Evolutionary conservation across 495 filamentous ascomycete genomes (phyloP).

Genomic region (Penicillium daleae): DNA sequence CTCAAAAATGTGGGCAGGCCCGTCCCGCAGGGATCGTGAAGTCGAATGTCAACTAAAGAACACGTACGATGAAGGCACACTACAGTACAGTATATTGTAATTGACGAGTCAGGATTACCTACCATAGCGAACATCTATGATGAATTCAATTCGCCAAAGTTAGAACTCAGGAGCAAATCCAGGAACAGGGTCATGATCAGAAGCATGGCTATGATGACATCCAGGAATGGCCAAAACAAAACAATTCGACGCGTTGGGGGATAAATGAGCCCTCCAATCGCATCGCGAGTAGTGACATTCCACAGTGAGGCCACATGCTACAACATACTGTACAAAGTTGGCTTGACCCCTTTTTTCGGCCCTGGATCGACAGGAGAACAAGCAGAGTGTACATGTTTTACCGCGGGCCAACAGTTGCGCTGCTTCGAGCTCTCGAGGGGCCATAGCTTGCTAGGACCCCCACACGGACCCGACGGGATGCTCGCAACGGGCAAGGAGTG

Average conservation of each 20-base stretch:
- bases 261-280: not conserved
- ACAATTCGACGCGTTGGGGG: constrained; percentile 1
- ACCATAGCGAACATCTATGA: not conserved
- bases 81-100: no score
- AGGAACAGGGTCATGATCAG: not conserved
- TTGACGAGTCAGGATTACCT: not conserved
- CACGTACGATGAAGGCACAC: not conserved
- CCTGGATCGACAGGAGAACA: constrained; percentile 34
- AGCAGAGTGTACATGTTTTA: not conserved
- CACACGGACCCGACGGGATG: constrained; percentile 13
- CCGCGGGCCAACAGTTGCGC: not conserved
- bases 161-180: not conserved
- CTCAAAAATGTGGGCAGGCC: not conserved
- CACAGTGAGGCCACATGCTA: constrained; percentile 11
- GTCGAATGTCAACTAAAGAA: not conserved
- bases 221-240: not conserved
- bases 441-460: not conserved
- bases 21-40: constrained; percentile 1
- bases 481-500: constrained; percentile 10
- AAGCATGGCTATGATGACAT: constrained; percentile 10
- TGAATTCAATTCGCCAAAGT: not conserved
- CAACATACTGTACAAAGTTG: not conserved
- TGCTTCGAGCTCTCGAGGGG: not conserved
- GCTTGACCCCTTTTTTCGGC: constrained; percentile 9
- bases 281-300: constrained; percentile 1